Conservation (phyloP, 441 rosid genomes). For the Erodium texanum region DNA sequence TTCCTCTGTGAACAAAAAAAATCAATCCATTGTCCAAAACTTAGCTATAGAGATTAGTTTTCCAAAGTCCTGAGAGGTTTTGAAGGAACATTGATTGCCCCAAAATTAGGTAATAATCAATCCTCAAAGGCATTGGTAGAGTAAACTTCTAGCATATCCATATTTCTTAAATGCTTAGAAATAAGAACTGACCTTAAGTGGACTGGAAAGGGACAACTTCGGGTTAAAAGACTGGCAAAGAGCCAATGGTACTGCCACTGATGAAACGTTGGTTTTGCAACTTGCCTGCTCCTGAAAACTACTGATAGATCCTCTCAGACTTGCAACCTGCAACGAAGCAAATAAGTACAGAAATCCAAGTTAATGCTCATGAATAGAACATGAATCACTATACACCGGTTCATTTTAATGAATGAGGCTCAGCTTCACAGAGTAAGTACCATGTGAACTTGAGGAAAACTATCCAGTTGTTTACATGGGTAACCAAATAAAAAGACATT, state of each 20-base stretch:
- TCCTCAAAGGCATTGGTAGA: background rate
- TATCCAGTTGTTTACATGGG: background rate
- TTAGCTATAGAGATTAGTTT: too few species aligned
- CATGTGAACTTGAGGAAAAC: background rate
- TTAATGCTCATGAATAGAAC: background rate
- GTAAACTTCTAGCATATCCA: background rate
- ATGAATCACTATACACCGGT: background rate
- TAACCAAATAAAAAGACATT: background rate
- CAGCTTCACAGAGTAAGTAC: background rate
- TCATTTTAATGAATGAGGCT: background rate
- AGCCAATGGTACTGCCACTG: conserved; percentile 55
- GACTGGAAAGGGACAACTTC: conserved; percentile 62
- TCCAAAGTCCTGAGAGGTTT: too few species aligned
- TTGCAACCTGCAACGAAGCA: conserved; percentile 65
- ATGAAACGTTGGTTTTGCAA: conserved; percentile 52
- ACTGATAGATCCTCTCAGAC: conserved; percentile 86
- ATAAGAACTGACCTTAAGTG: conserved; percentile 44
- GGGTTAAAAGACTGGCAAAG: conserved; percentile 66
- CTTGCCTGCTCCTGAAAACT: conserved; percentile 99
- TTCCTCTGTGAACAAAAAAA: background rate
- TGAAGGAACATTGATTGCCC: background rate
- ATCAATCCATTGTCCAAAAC: too few species aligned
- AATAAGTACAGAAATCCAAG: conserved; percentile 16
- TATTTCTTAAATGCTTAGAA: background rate
- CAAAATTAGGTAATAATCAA: background rate